Percentiles rank a stretch among this genome's conserved stretches.
These are phyloP conservation scores for Chytriomyces confervae DNA, from an alignment of 192 early-diverging fungal genomes.

Conservation along the genomic window DNA sequence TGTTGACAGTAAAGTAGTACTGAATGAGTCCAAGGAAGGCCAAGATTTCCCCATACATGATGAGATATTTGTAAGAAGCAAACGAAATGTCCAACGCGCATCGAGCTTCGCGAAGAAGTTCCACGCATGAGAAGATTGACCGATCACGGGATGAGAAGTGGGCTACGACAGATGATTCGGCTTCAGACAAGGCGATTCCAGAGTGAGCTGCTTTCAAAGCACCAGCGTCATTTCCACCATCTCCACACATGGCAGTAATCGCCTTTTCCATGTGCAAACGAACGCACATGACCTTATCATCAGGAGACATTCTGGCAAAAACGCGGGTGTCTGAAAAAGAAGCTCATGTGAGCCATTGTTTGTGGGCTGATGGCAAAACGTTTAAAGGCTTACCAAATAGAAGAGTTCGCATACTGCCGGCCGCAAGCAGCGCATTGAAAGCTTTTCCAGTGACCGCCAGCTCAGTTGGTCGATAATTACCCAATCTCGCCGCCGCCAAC, in stretches of 20 bases:
- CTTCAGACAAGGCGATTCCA: slow-evolving; percentile 79
- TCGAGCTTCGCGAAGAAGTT: slow-evolving; percentile 74
- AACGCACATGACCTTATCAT: slow-evolving; percentile 77
- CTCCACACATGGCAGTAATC: slow-evolving; percentile 86
- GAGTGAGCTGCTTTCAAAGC: slow-evolving; percentile 81
- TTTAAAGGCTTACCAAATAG: slow-evolving; percentile 51
- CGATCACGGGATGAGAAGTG: slow-evolving; percentile 74
- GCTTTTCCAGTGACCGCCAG: slow-evolving; percentile 76
- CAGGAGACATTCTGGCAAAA: slow-evolving; percentile 81
- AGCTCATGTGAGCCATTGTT: slow-evolving; percentile 1
- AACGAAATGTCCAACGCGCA: slow-evolving; percentile 76
- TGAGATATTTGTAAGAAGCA: slow-evolving; percentile 75
- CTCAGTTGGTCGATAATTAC: slow-evolving; percentile 55
- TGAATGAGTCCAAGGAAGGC: slow-evolving; percentile 67
- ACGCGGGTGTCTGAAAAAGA: slow-evolving; percentile 63
- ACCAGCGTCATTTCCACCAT: slow-evolving; percentile 87
- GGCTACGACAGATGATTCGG: slow-evolving; percentile 85
- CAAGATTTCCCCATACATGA: slow-evolving; percentile 76
- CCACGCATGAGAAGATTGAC: slow-evolving; percentile 71
- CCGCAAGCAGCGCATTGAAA: slow-evolving; percentile 58
- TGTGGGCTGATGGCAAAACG: not conserved
- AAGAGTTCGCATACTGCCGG: slow-evolving; percentile 54
- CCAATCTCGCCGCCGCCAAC: slow-evolving; percentile 13
- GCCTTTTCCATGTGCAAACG: slow-evolving; percentile 78
- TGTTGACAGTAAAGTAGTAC: slow-evolving; percentile 79